Evolutionary conservation across 2,329 filamentous ascomycete species (phyloP).

Genomic region (Penicillium decumbens): DNA sequence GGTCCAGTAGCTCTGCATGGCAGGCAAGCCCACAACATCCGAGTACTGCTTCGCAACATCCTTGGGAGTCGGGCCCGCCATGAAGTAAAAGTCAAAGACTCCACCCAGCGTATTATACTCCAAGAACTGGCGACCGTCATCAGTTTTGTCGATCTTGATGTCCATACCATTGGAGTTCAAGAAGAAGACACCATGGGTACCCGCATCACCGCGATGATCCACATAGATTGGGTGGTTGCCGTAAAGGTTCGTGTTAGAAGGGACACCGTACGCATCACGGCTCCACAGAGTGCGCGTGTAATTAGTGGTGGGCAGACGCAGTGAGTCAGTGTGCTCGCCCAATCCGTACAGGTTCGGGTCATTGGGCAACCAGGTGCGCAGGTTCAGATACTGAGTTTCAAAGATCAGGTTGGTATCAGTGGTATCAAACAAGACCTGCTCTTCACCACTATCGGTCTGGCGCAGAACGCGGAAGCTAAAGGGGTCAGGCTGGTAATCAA

Average conservation of each 20-base stretch:
- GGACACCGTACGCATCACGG: conserved; percentile 60
- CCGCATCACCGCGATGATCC: conserved; percentile 58
- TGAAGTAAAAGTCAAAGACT: conserved; percentile 67
- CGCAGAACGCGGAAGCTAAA: conserved; percentile 62
- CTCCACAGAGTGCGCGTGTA: conserved; percentile 68
- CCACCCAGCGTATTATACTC: conserved; percentile 78
- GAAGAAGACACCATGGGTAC: conserved; percentile 62
- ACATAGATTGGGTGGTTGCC: conserved; percentile 71
- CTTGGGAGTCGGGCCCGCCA: conserved; percentile 56
- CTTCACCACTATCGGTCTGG: conserved; percentile 3
- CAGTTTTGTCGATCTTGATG: conserved; percentile 64
- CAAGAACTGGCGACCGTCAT: conserved; percentile 60
- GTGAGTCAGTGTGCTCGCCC: conserved; percentile 70
- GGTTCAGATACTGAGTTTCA: conserved; percentile 70
- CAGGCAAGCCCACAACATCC: conserved; percentile 52
- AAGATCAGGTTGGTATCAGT: conserved; percentile 64
- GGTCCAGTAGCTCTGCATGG: conserved; percentile 62
- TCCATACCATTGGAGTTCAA: conserved; percentile 74
- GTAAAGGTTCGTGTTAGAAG: conserved; percentile 63
- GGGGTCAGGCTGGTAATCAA: conserved; percentile 53
- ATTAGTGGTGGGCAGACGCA: conserved; percentile 63
- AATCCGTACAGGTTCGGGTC: conserved; percentile 71
- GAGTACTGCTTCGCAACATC: conserved; percentile 59
- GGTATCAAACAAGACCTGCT: conserved; percentile 61
- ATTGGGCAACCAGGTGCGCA: conserved; percentile 65